Evolutionary conservation across 202 grass and related monocot species (phyloP), one percentile per base, ranked within the genome.

Genomic region (Panicum hallii): DNA sequence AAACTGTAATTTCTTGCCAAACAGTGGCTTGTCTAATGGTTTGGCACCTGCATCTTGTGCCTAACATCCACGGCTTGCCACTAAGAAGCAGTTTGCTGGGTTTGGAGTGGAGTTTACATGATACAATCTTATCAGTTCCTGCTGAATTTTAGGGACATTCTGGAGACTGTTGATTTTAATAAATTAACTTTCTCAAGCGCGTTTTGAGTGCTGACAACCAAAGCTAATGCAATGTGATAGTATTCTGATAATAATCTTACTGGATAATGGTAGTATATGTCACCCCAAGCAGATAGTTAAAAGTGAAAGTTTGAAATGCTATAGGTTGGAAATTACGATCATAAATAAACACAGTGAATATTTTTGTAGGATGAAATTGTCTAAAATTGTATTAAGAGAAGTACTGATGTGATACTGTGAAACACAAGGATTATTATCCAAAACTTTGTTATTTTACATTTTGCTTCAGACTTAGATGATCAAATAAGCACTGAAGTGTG

Each of bases 171-270:
- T 64, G 46, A 70, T 64, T 70, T 26, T 53, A 23, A 73, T 44
- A 54, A 80, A 84, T 44, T 26, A 26, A 26, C 26, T 76, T 89
- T 17, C 7, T 85, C 43, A 55, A 68, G 2, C 19, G 3, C 36
- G 62, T 36, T 79, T 15, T 48, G 63, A 48, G 6, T 19, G 41
- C 12, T 56, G n/a, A 63, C 54, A 54, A 47, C 58, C 14, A 77
- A 77, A 82, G 47, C 56, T 7, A 78, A 66, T 17, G 46, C n/a
- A 28, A 48, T 48, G 28, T 48, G 68, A 28, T 52, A 52, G 14
- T 16, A 72, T 4, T 46, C 34, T 63, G 17, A 60, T 64, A 64
- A 26, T 71, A 42, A 45, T 40, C 4, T 53, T 70, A 48, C 43
- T 63, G 36, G 44, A 28, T 26, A 63, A 63, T 63, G 23, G 4